Conservation (phyloP, 768 basidiomycete genomes). For the Megacollybia marginata region DNA sequence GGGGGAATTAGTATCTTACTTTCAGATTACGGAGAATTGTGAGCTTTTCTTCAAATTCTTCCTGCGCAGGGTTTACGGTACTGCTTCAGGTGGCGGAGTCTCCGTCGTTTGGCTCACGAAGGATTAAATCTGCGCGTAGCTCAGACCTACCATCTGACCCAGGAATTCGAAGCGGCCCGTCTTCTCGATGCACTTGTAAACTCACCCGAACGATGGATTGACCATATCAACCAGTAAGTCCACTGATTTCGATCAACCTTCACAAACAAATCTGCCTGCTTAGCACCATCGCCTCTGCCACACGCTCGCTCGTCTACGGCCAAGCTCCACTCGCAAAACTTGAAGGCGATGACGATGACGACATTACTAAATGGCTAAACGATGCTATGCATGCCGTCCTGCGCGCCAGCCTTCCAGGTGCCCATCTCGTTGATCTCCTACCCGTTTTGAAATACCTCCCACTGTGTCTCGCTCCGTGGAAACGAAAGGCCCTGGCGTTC, state of each 20-base stretch:
- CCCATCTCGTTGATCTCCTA: constrained; percentile 28
- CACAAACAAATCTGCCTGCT: not conserved
- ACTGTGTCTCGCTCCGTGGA: constrained; percentile 20
- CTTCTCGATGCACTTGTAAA: not conserved
- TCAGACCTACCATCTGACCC: constrained; percentile 1
- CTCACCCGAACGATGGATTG: not conserved
- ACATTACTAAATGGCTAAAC: constrained; percentile 13
- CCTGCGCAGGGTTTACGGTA: too few species aligned
- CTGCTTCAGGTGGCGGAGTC: constrained; percentile 21
- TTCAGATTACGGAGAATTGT: too few species aligned
- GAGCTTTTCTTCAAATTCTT: too few species aligned
- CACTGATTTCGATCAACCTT: not conserved
- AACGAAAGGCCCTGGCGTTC: constrained; percentile 15
- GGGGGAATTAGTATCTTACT: too few species aligned
- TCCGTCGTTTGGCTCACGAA: constrained; percentile 18
- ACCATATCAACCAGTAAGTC: not conserved
- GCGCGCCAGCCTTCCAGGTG: constrained; percentile 26
- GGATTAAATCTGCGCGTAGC: constrained; percentile 5
- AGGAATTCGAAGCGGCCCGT: not conserved
- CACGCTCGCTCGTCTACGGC: constrained; percentile 19
- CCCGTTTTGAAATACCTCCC: constrained; percentile 26
- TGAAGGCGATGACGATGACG: constrained; percentile 10
- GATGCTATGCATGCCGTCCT: constrained; percentile 20
- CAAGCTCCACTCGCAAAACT: constrained; percentile 7
- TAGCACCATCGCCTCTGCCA: constrained; percentile 19